phyloP scores from a whole-genome alignment of 1,284 basidiomycete species.

The Albatrellus sp. region DNA sequence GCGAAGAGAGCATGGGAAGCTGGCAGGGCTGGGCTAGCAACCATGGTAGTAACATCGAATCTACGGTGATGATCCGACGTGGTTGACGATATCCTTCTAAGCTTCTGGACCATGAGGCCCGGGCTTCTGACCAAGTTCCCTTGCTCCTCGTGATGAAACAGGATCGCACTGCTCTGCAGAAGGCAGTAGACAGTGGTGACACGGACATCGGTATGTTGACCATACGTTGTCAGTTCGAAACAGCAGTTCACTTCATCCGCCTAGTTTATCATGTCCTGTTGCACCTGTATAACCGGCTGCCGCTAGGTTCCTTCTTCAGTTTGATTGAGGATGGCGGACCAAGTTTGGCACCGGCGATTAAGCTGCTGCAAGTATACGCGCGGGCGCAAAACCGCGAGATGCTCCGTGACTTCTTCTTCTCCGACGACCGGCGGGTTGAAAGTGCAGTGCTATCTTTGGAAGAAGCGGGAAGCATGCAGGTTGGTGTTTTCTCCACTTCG shows the following conservation, averaged over 20 bases:
- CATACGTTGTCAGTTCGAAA: constrained; percentile 1
- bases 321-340: constrained; percentile 84
- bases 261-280: constrained; percentile 86
- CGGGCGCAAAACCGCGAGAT: constrained; percentile 84
- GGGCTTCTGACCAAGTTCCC: constrained; percentile 89
- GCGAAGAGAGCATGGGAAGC: constrained; percentile 90
- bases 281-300: constrained; percentile 71
- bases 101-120: constrained; percentile 86
- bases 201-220: constrained; percentile 72
- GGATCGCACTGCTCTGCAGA: constrained; percentile 77
- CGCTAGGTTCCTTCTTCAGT: constrained; percentile 89
- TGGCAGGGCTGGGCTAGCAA: constrained; percentile 77
- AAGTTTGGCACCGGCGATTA: constrained; percentile 60
- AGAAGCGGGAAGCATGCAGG: constrained; percentile 40
- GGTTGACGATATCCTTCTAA: constrained; percentile 18
- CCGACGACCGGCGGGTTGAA: constrained; percentile 90
- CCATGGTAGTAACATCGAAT: constrained; percentile 44
- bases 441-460: constrained; percentile 79
- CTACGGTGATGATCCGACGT: background rate
- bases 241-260: background rate
- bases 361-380: constrained; percentile 78
- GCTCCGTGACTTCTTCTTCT: constrained; percentile 94
- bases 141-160: constrained; percentile 91
- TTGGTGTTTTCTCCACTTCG: background rate
- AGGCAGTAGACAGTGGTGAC: constrained; percentile 91